Evolutionary conservation across 495 filamentous ascomycete species (phyloP).

Genomic region (Xylaria bambusicola): DNA sequence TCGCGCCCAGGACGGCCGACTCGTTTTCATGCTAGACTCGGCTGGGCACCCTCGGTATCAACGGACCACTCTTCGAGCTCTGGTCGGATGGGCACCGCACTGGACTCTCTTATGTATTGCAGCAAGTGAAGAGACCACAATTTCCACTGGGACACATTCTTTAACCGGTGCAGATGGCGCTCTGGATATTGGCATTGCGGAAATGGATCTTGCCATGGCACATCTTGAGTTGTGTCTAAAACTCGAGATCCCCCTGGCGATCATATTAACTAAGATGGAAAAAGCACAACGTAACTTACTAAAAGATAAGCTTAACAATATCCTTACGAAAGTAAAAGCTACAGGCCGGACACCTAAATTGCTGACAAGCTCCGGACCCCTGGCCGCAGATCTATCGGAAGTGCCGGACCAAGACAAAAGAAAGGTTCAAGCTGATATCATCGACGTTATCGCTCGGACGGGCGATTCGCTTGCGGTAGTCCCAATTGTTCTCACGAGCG

Average conservation of each 20-base stretch:
- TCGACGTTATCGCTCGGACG: constrained; percentile 47
- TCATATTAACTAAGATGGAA: constrained; percentile 90
- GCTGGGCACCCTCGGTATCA: constrained; percentile 86
- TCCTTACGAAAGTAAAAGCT: constrained; percentile 77
- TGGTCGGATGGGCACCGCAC: constrained; percentile 96
- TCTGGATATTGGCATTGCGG: constrained; percentile 41
- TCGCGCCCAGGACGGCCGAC: constrained; percentile 67
- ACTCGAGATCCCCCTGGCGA: constrained; percentile 69
- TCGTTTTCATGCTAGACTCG: constrained; percentile 87
- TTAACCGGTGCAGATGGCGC: constrained; percentile 50
- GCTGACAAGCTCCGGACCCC: constrained; percentile 51
- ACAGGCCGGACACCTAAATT: constrained; percentile 72
- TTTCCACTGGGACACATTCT: constrained; percentile 49
- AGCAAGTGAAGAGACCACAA: constrained; percentile 66
- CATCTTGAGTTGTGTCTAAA: constrained; percentile 88
- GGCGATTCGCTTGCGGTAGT: constrained; percentile 59
- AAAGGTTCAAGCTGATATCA: constrained; percentile 51
- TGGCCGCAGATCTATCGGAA: constrained; percentile 33
- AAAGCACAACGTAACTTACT: constrained; percentile 72
- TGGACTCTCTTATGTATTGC: constrained; percentile 88
- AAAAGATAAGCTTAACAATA: constrained; percentile 64
- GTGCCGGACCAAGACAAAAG: constrained; percentile 48
- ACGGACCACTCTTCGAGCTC: constrained; percentile 79
- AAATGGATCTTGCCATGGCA: constrained; percentile 69
- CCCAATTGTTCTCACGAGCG: constrained; percentile 86